A percentile compares a stretch with the other conserved stretches of the same genome.
Evolutionary conservation across 106 monocot genomes (phyloP).

Genomic region (Dioscorea zingiberensis): DNA sequence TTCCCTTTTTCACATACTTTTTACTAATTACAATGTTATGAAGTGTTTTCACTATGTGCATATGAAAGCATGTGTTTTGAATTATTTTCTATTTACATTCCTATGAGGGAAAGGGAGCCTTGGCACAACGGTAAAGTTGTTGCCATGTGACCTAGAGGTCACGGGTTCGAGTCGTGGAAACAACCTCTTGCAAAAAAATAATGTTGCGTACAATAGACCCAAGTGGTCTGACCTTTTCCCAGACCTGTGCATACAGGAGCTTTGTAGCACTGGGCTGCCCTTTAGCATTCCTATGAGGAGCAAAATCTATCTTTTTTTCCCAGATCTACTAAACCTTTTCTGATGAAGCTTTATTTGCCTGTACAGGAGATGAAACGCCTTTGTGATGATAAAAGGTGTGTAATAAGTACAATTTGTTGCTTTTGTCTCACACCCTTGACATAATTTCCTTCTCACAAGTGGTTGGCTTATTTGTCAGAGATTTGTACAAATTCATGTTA

Average conservation of each 20-base stretch:
- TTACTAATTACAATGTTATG: background rate
- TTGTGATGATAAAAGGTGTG: conserved; percentile 80
- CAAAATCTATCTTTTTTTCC: background rate
- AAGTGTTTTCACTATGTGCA: background rate
- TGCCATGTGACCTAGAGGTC: no score
- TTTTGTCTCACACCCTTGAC: background rate
- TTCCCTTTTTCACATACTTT: conserved; percentile 1
- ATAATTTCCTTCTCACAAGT: conserved; percentile 8
- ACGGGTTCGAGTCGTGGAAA: no score
- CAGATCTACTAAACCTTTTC: background rate
- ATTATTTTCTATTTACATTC: background rate
- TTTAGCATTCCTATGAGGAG: no score
- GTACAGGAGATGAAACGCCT: conserved; percentile 87
- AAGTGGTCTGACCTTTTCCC: background rate
- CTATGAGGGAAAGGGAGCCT: background rate
- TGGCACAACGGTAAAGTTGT: no score
- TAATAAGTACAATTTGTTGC: background rate
- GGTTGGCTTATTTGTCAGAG: conserved; percentile 29
- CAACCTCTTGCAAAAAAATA: no score
- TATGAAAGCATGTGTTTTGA: background rate
- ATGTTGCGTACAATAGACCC: no score
- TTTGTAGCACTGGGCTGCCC: no score
- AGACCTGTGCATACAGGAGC: no score
- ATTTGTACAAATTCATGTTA: conserved; percentile 61
- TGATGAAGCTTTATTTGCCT: background rate